Base-by-base conservation (phyloP, 345 rosid genomes). In the Garcia nutans region DNA sequence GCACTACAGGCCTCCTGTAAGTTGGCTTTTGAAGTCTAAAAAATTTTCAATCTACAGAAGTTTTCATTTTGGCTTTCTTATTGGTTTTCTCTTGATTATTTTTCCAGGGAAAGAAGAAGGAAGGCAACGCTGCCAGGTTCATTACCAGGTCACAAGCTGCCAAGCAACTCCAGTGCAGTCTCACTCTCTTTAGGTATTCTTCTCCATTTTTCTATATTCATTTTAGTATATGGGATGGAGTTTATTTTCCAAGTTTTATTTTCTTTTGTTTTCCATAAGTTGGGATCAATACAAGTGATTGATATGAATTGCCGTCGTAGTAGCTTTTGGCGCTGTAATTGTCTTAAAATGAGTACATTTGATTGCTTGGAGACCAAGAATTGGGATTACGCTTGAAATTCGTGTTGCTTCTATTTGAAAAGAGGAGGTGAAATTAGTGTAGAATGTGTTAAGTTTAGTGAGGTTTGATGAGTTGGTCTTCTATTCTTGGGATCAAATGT, bases 61-160 rank as follows among this genome's bases (percentile, higher is more conserved):
- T 54, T 52, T 19, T 61, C 5, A n/a, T 10, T 37, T 37, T 37
- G 41, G 16, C 12, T 68, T 44, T 37, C 9, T 31, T 19, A 13
- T 52, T 69, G 8, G 22, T 65, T 71, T 78, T 56, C 37, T 20
- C 16, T 28, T 6, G 10, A 2, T 10, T 62, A 45, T 28, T 31
- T 72, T 77, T 74, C 1, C 84, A 96, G 99, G 99, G 99, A 13
- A 96, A 96, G 89, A 96, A 89, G 82, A 96, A 87, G 87, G 98
- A 93, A 85, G 99, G 99, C 66, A 93, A 93, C 81, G 97, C 90
- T 23, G 93, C 97, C 33, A 85, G 89, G 82, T 93, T 90, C 81
- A 75, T 89, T 83, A 91, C 98, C 74, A 88, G 99, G 90, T 85
- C 97, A 23, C 97, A 93, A 80, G 95, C 97, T 17, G 83, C 89